These are phyloP conservation scores for Abortiporus biennis DNA, from an alignment of 1,284 basidiomycete genomes.

Conservation along the genomic window DNA sequence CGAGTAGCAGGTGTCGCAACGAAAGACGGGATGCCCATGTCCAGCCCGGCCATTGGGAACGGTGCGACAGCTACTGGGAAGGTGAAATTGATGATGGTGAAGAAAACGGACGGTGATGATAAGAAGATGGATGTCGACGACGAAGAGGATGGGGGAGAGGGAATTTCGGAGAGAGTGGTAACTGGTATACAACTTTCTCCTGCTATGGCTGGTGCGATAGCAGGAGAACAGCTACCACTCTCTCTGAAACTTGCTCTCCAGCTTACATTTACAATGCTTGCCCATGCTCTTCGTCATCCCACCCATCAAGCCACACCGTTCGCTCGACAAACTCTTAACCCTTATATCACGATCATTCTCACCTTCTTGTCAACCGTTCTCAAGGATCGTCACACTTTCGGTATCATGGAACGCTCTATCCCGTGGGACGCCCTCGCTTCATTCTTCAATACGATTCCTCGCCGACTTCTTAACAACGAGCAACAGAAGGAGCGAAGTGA, in stretches of 20 bases:
- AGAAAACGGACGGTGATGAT: constrained; percentile 37
- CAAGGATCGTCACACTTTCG: constrained; percentile 56
- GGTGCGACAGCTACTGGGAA: constrained; percentile 18
- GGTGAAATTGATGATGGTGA: constrained; percentile 29
- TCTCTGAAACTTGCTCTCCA: constrained; percentile 71
- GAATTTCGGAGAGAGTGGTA: neutral
- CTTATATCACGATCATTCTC: constrained; percentile 82
- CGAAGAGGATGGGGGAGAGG: neutral
- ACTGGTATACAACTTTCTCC: constrained; percentile 7
- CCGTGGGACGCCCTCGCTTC: constrained; percentile 78
- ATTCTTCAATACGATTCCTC: constrained; percentile 61
- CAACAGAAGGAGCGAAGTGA: constrained; percentile 21
- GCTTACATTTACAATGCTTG: constrained; percentile 77
- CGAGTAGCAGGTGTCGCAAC: constrained; percentile 39
- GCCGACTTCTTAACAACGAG: constrained; percentile 38
- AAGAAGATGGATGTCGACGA: constrained; percentile 65
- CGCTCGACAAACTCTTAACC: constrained; percentile 63
- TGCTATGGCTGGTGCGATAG: constrained; percentile 10
- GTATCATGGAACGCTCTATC: constrained; percentile 66
- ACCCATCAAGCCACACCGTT: constrained; percentile 53
- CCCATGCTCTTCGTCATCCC: constrained; percentile 65
- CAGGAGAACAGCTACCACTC: constrained; percentile 42
- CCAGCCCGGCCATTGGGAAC: constrained; percentile 12
- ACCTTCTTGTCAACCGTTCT: constrained; percentile 83
- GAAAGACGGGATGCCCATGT: constrained; percentile 6